phyloP scores from a whole-genome alignment of 2,329 filamentous ascomycete genomes.

The Juglanconis oblonga region DNA sequence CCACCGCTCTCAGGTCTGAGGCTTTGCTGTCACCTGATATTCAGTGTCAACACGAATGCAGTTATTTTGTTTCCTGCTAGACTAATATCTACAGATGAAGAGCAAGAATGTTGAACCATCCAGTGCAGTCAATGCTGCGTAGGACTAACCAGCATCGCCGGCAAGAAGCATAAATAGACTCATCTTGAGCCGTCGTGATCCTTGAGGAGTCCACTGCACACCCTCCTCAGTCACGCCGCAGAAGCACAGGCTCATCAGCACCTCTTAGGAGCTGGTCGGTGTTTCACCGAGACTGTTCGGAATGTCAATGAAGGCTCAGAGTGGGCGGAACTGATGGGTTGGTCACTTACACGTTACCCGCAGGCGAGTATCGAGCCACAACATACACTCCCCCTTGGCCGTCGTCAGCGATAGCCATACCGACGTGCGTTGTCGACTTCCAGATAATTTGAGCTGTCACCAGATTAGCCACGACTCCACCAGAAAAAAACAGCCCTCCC shows the following conservation, averaged over 20 bases:
- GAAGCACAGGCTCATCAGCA: background rate
- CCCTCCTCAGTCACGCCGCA: background rate
- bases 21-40: too few species aligned
- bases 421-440: conserved; percentile 19
- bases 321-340: background rate
- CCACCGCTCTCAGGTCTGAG: too few species aligned
- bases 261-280: background rate
- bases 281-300: conserved; percentile 13
- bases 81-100: background rate
- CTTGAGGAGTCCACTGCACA: background rate
- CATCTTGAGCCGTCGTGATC: background rate
- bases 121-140: background rate
- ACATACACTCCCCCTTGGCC: conserved; percentile 19
- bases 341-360: conserved; percentile 19
- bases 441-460: conserved; percentile 20
- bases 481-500: background rate
- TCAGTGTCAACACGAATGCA: background rate
- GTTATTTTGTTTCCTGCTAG: background rate
- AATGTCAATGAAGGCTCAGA: background rate
- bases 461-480: background rate
- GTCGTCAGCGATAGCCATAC: conserved; percentile 19
- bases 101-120: background rate
- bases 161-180: background rate
- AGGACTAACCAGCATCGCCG: background rate
- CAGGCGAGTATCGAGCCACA: conserved; percentile 20